Conservation (phyloP, 129 eudicot genomes). For the Silybum marianum region DNA sequence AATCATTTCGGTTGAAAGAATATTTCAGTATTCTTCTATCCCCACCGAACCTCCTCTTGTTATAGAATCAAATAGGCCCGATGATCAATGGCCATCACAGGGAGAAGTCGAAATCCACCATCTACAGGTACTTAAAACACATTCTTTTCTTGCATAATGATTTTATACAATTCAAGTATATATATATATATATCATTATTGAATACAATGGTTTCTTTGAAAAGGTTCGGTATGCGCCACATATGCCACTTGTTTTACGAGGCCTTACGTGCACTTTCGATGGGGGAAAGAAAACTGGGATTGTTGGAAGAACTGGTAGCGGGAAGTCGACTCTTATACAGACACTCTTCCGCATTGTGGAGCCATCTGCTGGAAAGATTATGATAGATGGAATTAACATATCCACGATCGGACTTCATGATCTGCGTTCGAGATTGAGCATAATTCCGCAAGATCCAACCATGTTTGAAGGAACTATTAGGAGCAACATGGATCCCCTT, state of each 20-base stretch:
- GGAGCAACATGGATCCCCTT: constrained; percentile 92
- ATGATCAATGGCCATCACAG: constrained; percentile 33
- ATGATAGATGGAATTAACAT: constrained; percentile 71
- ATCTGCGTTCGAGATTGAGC: constrained; percentile 81
- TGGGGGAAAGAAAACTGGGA: constrained; percentile 85
- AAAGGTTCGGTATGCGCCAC: constrained; percentile 91
- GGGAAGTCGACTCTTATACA: constrained; percentile 92
- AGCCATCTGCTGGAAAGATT: constrained; percentile 70
- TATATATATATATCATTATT: not conserved
- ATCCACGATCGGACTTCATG: constrained; percentile 77
- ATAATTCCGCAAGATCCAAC: constrained; percentile 98
- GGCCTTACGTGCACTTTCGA: constrained; percentile 83
- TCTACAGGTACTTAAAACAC: constrained; percentile 38
- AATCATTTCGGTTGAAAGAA: constrained; percentile 53
- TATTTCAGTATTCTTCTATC: constrained; percentile 35
- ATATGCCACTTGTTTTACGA: constrained; percentile 87
- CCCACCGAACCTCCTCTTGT: constrained; percentile 35
- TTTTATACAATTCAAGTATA: not conserved
- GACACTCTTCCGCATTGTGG: constrained; percentile 89
- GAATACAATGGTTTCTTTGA: not conserved
- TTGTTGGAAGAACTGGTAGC: constrained; percentile 93
- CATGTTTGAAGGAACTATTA: constrained; percentile 94
- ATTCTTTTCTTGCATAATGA: not conserved
- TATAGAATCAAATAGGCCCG: constrained; percentile 32
- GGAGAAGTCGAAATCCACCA: constrained; percentile 33